Base-by-base conservation (phyloP, 805 yeast genomes). In the Hanseniaspora taiwanica region DNA sequence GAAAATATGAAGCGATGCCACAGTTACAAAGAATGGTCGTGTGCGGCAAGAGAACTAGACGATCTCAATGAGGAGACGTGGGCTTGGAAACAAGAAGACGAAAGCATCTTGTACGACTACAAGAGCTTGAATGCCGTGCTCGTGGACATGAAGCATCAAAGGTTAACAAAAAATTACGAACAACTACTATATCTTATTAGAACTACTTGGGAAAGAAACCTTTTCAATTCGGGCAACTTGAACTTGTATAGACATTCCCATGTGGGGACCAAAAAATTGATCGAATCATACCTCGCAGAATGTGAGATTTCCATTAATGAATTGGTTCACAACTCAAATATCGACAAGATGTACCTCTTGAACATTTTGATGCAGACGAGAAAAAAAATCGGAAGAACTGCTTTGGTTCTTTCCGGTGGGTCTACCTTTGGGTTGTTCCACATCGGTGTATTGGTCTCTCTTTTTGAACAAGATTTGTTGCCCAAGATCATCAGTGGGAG, bases 341-440 rank as follows among this genome's bases (percentile, higher is more conserved):
- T 83, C 23, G 89, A 81, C 54, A 86, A 79, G 44, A 58, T 73
- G 10, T 78, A 81, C 50, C 65, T 83, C 13, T 62, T 89, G 42
- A 82, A 82, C 2, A 82, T 83, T 71, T 64, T 89, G 25, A 73
- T 81, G 31, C 94, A 89, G 54, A 83, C 96, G 0, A 68, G 96
- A 44, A 82, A 82, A 56, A 85, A 87, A 51, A 83, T 83, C 39
- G 99, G 99, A 1, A 69, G 96, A 41, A 87, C 97, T 0, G 98
- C 97, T 0, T 64, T 91, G 21, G 85, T 93, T n/a, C 68, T 91
- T 40, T 80, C 94, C 37, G 99, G 99, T 1, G 99, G 99, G 2
- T 86, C 94, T 2, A 82, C 94, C 4, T 82, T 89, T 63, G 98
- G 97, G 0, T 62, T 89, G 38, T 76, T 87, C 45, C 97, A 89